Evolutionary conservation across 305 asterid species (phyloP).

Genomic region (Solanum hybrid): DNA sequence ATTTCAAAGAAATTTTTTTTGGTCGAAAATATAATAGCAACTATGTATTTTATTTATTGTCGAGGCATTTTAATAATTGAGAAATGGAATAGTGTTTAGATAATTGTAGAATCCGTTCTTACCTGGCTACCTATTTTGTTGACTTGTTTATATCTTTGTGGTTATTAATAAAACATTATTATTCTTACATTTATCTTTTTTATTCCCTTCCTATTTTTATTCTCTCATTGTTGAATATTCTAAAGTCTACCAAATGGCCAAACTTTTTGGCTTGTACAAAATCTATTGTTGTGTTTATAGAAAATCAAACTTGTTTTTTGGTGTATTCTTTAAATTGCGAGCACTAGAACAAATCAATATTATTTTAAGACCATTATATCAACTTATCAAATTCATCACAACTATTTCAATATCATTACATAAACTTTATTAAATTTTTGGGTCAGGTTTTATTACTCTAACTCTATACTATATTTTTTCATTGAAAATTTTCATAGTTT

Average conservation of each 20-base stretch:
- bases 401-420: background rate
- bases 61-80: background rate
- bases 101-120: background rate
- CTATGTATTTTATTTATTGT: background rate
- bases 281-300: background rate
- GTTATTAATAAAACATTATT: too few relatives aligned
- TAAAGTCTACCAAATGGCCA: background rate
- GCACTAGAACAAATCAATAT: background rate
- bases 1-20: too few relatives aligned
- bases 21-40: too few relatives aligned
- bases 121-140: background rate
- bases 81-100: background rate
- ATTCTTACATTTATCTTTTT: background rate
- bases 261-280: background rate
- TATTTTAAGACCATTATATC: background rate
- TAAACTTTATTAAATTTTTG: too few relatives aligned
- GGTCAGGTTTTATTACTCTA: background rate
- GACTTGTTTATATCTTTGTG: background rate
- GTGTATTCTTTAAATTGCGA: background rate
- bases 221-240: background rate
- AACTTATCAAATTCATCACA: background rate
- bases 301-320: too few relatives aligned
- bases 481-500: background rate
- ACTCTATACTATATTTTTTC: background rate
- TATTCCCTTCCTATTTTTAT: background rate